Evolutionary conservation across 2,329 filamentous ascomycete genomes (phyloP).

Genomic region (Colletotrichum sublineola): DNA sequence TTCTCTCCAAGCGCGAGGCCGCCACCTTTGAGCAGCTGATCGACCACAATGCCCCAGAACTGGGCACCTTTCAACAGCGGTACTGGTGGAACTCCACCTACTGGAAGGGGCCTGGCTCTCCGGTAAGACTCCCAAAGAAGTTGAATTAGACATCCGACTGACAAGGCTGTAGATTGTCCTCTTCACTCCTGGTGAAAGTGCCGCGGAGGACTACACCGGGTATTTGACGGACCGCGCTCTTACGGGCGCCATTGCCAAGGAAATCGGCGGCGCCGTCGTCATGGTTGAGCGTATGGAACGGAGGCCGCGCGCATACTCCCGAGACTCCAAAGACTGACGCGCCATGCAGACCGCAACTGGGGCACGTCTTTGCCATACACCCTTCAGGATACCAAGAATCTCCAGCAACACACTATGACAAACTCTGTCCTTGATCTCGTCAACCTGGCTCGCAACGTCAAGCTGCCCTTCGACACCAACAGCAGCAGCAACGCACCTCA

Average conservation of each 20-base stretch:
- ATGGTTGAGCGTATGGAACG: conserved; percentile 63
- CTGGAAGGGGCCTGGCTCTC: conserved; percentile 68
- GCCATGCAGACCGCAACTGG: conserved; percentile 66
- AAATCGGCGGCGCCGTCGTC: conserved; percentile 66
- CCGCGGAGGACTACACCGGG: conserved; percentile 59
- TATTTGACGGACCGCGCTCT: conserved; percentile 65
- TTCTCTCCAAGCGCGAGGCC: conserved; percentile 27
- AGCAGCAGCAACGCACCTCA: conserved; percentile 62
- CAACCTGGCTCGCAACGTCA: conserved; percentile 65
- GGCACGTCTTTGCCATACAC: conserved; percentile 67
- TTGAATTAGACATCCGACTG: conserved; percentile 5
- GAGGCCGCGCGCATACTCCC: conserved; percentile 17
- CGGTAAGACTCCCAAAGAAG: conserved; percentile 51
- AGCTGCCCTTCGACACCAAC: conserved; percentile 66
- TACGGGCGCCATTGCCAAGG: conserved; percentile 64
- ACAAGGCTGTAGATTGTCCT: conserved; percentile 55
- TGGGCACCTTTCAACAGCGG: conserved; percentile 57
- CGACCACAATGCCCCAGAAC: conserved; percentile 68
- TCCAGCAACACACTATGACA: conserved; percentile 67
- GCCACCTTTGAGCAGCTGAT: conserved; percentile 66
- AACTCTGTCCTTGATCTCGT: conserved; percentile 67
- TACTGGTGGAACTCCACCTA: conserved; percentile 66
- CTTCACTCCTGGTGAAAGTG: conserved; percentile 66
- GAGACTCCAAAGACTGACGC: neutral
- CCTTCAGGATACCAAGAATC: conserved; percentile 63